Evolutionary conservation across 495 filamentous ascomycete genomes (phyloP), one percentile per base, ranked within the genome.

Genomic region (Aspergillus wentii): DNA sequence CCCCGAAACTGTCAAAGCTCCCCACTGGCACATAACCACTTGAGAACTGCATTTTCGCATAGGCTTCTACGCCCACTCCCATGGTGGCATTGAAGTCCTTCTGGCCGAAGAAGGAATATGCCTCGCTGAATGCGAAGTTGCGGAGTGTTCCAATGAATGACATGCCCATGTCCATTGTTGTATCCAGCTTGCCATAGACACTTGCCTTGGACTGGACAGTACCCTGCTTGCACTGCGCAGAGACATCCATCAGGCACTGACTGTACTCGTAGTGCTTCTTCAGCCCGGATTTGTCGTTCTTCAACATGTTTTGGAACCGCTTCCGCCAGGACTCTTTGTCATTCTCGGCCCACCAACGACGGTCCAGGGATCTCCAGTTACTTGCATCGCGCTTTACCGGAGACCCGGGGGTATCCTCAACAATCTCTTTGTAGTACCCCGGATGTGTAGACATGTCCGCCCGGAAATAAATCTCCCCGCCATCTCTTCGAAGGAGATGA

Each of bases 371-470:
- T 14, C 37, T 17, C 37, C 37, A 39, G 1, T 9, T 30, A 1
- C 10, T 11, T 2, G 11, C 17, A 4, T 17, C 17, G 8, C 37
- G 37, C 28, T 39, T 39, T 11, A 39, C 27, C 9, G 37, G 27
- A 2, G 17, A n/a, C n/a, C n/a, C n/a, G n/a, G n/a, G n/a, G n/a
- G n/a, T n/a, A n/a, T n/a, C 27, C 8, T 17, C n/a, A 7, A 39
- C 27, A 17, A 31, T 23, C 8, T 28, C 14, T 8, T 32, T 19
- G 27, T 29, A 39, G n/a, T 31, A 39, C 1, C 37, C 37, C 3
- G 18, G 17, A 23, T 39, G 37, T 5, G 37, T 39, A 1, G 37
- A 39, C 3, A 39, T n/a, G n/a, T 39, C 27, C 4, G 37, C 27
- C 1, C 27, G 16, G 27, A 39, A 39, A n/a, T 39, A 20, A 1